Conservation (phyloP, 495 filamentous ascomycete species). For the Xylaria nigripes region DNA sequence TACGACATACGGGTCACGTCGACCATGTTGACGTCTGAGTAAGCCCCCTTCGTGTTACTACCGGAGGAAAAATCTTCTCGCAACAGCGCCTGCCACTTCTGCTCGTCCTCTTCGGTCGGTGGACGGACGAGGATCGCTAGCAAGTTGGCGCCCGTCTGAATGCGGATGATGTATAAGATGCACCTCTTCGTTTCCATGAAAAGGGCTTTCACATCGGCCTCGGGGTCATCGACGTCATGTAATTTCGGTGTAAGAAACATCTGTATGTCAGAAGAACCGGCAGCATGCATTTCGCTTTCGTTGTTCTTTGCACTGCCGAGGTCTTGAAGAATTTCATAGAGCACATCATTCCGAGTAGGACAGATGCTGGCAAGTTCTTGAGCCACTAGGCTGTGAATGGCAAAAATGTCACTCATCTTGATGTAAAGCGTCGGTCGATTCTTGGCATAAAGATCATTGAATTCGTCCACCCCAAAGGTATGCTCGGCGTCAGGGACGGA, state of each 20-base stretch:
- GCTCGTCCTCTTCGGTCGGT: constrained; percentile 77
- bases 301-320: constrained; percentile 93
- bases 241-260: constrained; percentile 87
- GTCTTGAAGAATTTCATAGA: constrained; percentile 86
- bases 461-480: constrained; percentile 96
- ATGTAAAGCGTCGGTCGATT: constrained; percentile 96
- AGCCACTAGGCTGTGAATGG: constrained; percentile 83
- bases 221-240: constrained; percentile 85
- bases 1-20: constrained; percentile 89
- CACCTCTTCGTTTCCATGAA: constrained; percentile 98
- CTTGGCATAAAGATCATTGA: constrained; percentile 92
- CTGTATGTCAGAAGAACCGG: constrained; percentile 82
- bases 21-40: constrained; percentile 81
- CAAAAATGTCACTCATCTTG: constrained; percentile 96
- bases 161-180: constrained; percentile 93
- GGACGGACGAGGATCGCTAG: constrained; percentile 93
- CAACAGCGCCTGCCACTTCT: constrained; percentile 75
- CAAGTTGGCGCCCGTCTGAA: constrained; percentile 85
- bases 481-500: constrained; percentile 75
- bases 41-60: constrained; percentile 68
- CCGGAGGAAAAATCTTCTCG: constrained; percentile 69
- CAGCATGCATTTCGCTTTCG: constrained; percentile 81
- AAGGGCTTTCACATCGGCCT: constrained; percentile 80
- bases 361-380: constrained; percentile 69
- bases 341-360: constrained; percentile 71